Evolutionary conservation across 352 stramenopile species (phyloP), one percentile per base, ranked within the genome.

Genomic region (Globisporangium abappressorium): DNA sequence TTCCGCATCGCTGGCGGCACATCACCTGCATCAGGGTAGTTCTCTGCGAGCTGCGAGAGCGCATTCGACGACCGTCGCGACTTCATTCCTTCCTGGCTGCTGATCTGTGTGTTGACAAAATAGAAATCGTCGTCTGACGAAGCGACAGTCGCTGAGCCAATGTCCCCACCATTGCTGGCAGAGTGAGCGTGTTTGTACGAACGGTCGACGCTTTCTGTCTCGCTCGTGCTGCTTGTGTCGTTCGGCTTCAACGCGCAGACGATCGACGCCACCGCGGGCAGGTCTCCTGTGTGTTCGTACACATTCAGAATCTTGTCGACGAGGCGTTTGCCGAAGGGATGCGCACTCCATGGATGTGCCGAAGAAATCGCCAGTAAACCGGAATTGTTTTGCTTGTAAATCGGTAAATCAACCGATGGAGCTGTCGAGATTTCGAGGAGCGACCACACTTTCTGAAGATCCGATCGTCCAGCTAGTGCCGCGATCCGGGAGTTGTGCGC

Each of bases 371-470:
- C 57, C 51, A 53, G 15, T 30, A 60, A 62, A 36, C 46, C 75
- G 4, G 15, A 57, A 4, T 58, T 22, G 18, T 51, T 69, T 41
- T 78, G 74, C 46, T 71, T 78, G 67, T 87, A 85, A 18, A 89
- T 78, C 7, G 82, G 81, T 3, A 88, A 38, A 26, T 82, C 70
- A 4, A 91, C 69, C 9, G 75, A 66, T 0, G 85, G 74, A 8
- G 88, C 78, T 14, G 76, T 82, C 22, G 85, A 88, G 26, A 93
- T 81, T 58, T 91, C 82, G 5, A 96, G 64, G 4, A 96, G 57
- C 18, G 84, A 90, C 88, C 88, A 96, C 60, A 94, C 83, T 62
- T 94, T 82, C 24, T 89, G 74, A n/a, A 94, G 76, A 63, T 96
- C 88, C 0, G 73, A 75, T 2, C 87, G 74, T 6, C 86, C 85